phyloP scores from a whole-genome alignment of 768 basidiomycete species.

The Atractiella rhizophila region DNA sequence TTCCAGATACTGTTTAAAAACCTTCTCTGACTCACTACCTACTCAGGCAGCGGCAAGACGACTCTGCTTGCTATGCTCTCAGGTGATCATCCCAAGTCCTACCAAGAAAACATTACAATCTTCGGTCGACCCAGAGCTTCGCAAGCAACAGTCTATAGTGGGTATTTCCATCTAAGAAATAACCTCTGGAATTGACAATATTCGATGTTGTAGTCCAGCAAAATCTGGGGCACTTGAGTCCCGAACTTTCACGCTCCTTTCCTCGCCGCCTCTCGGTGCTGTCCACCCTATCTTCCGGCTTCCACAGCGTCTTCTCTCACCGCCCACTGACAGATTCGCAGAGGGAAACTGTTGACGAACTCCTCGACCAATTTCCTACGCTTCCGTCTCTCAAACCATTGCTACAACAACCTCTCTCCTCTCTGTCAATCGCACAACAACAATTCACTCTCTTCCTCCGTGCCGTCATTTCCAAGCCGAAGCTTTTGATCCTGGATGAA shows the following conservation, averaged over 20 bases:
- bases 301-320: constrained; percentile 53
- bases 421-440: constrained; percentile 48
- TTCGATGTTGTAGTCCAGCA: constrained; percentile 27
- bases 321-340: constrained; percentile 27
- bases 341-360: constrained; percentile 28
- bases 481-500: constrained; percentile 65
- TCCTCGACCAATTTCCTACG: constrained; percentile 35
- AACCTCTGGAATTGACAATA: neutral
- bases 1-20: neutral
- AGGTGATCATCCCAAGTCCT: constrained; percentile 88
- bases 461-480: constrained; percentile 48
- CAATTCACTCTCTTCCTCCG: constrained; percentile 59
- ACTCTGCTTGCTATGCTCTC: constrained; percentile 71
- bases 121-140: constrained; percentile 37
- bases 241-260: constrained; percentile 76
- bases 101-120: constrained; percentile 41
- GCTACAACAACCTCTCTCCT: constrained; percentile 32
- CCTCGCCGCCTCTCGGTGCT: constrained; percentile 28
- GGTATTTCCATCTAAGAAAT: neutral
- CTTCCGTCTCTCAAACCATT: constrained; percentile 21
- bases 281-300: constrained; percentile 68
- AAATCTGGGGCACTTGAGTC: constrained; percentile 54
- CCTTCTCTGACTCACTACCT: neutral
- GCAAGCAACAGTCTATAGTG: constrained; percentile 34
- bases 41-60: constrained; percentile 69